Base-by-base conservation (phyloP, 139 green algal species). In the Eudorina sp. region DNA sequence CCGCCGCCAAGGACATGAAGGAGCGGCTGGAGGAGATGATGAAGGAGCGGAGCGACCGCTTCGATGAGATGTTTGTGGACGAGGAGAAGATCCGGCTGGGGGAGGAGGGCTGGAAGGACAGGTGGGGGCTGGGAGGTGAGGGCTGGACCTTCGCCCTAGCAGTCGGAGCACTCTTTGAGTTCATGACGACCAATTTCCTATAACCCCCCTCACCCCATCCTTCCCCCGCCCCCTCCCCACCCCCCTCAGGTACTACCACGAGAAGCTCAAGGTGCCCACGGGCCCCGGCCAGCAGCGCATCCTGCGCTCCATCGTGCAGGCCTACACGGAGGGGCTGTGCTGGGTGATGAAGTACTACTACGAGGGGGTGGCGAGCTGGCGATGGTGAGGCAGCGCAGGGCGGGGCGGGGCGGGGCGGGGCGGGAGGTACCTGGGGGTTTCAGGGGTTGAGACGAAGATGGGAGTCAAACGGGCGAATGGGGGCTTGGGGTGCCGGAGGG, bases 271-370 rank as follows among this genome's bases (percentile, higher is more conserved):
- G 36, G 90, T 86, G 45, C 78, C 90, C 4, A 72, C 53, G 14
- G 89, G 80, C 36, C 82, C 82, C 21, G 13, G 58, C 18, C 76
- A 92, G 72, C 86, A 93, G 78, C 80, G 80, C 62, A 86, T 86
- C 45, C 82, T 80, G 64, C 46, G 23, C 55, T 83, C 91, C 40
- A 95, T 98, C 90, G 96, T 99, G 76, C 77, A 92, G 68, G 85
- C 90, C 23, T 99, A 98, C 89, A 94, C 99, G 55, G 94, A 98
- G 90, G 98, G 98, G 1, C 92, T 99, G 85, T 96, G 91, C 90
- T 99, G 98, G 98, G 98, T 99, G 45, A 97, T 99, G 96, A 72
- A 76, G 55, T 99, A 98, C 91, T 98, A 98, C 93, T 98, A 98
- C 86, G 95, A 97, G 51, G 96, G 95, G 58, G 92, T 94, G 31